A percentile compares a stretch with the other conserved stretches of the same genome.
Evolutionary conservation across 2,329 filamentous ascomycete species (phyloP).

Genomic region (Penicillium sp.): DNA sequence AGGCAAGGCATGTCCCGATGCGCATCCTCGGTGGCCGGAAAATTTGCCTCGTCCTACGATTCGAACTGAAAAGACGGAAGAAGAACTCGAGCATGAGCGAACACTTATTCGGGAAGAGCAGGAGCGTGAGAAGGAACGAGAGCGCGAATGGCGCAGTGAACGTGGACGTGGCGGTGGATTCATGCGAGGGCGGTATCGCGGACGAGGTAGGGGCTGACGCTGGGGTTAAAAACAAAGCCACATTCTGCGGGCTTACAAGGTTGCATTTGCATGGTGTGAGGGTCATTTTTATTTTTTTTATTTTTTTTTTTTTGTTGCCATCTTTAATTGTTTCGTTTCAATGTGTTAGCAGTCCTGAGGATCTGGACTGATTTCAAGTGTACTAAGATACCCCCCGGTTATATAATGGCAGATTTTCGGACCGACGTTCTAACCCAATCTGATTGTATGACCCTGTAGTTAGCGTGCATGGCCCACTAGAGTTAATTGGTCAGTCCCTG

Average conservation of each 20-base stretch:
- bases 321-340: background rate
- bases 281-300: background rate
- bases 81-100: conserved; percentile 64
- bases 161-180: conserved; percentile 52
- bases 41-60: conserved; percentile 63
- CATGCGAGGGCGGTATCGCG: conserved; percentile 44
- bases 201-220: conserved; percentile 46
- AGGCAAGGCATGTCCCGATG: conserved; percentile 70
- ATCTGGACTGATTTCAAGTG: background rate
- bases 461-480: background rate
- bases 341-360: background rate
- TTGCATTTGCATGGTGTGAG: background rate
- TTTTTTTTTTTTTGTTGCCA: no score
- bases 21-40: conserved; percentile 76
- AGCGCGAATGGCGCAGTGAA: conserved; percentile 55
- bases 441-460: background rate
- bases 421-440: background rate
- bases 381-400: background rate
- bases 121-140: conserved; percentile 54
- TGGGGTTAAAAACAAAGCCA: background rate
- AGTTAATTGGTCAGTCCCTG: conserved; percentile 5
- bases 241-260: background rate
- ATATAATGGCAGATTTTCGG: background rate
- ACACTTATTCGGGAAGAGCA: conserved; percentile 61
- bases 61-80: conserved; percentile 69